Percentiles rank a stretch among this genome's conserved stretches.
phyloP scores from a whole-genome alignment of 2,329 filamentous ascomycete species.

The Kalmusia sp. region DNA sequence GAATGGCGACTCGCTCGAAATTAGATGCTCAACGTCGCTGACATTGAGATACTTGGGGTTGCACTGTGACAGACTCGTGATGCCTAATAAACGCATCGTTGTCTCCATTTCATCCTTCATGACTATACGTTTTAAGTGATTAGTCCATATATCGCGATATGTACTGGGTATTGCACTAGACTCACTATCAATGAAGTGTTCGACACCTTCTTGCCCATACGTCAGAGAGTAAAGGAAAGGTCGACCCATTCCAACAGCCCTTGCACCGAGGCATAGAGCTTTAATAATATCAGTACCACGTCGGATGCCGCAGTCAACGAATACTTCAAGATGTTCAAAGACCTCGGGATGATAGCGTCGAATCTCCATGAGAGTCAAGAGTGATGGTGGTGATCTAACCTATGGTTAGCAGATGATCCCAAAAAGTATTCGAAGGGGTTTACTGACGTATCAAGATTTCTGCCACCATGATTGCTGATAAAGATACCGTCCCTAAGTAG shows the following conservation, averaged over 20 bases:
- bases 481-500: constrained; percentile 53
- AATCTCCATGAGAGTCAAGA: constrained; percentile 69
- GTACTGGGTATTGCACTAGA: neutral
- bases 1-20: too few relatives aligned
- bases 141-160: neutral
- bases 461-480: constrained; percentile 59
- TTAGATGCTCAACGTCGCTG: too few relatives aligned
- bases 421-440: neutral
- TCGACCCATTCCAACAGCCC: constrained; percentile 67
- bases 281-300: constrained; percentile 73
- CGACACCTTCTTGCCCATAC: constrained; percentile 63
- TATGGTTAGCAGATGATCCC: neutral
- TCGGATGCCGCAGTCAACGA: constrained; percentile 70
- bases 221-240: constrained; percentile 66
- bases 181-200: constrained; percentile 37
- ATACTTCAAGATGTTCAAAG: constrained; percentile 67
- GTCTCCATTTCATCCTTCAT: constrained; percentile 27
- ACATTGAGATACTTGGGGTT: too few relatives aligned
- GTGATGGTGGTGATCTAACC: constrained; percentile 55
- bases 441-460: constrained; percentile 51
- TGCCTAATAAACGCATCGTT: constrained; percentile 67
- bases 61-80: too few relatives aligned
- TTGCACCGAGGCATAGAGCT: constrained; percentile 69
- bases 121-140: constrained; percentile 6
- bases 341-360: constrained; percentile 67